Base-by-base conservation (phyloP, 192 early-diverging fungal species). In the Spinellus fusiger region DNA sequence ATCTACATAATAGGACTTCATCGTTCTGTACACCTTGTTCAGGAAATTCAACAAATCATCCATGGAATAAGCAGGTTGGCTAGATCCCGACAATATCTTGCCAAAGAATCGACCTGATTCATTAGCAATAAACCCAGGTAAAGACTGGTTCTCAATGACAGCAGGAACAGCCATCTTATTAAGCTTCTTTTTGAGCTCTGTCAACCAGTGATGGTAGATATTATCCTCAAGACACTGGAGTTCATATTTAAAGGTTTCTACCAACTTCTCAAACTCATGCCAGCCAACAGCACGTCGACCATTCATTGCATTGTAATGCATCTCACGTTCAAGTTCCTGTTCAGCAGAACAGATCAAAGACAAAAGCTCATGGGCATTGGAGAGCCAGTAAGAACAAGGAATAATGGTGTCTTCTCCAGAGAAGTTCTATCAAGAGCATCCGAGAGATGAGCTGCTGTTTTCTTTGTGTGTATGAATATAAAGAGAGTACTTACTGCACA, bases 1-100 rank as follows among this genome's bases (percentile, higher is more conserved):
- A 62, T 98, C 95, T 49, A 99, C 89, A 76, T 91, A 95, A 71
- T 96, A 98, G 76, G 90, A 94, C 68, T 91, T 89, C 91, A 98
- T 92, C 3, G 88, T 87, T 69, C 89, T 88, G 79, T 84, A 88
- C 29, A 97, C 82, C 70, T 93, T 92, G 77, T 88, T 91, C 61
- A 99, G 84, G 65, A 95, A 90, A 77, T 88, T 84, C 29, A 95
- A 74, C 16, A 99, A 74, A 61, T 99, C 92, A 66, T 95, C 94
- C 79, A 99, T 95, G 59, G 89, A 94, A 61, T 92, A 93, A 34
- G 77, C 78, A 47, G 90, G 88, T n/a, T 85, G 77, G 0, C 79
- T 74, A 3, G 87, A 77, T 0, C 92, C 84, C 0, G 86, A 81
- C 49, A 92, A 89, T 70, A 91, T 79, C 62, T 94, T 92, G 71